Evolutionary conservation across 1,284 basidiomycete genomes (phyloP), one percentile per base, ranked within the genome.

Genomic region (Austroboletus novae-zelandiae): DNA sequence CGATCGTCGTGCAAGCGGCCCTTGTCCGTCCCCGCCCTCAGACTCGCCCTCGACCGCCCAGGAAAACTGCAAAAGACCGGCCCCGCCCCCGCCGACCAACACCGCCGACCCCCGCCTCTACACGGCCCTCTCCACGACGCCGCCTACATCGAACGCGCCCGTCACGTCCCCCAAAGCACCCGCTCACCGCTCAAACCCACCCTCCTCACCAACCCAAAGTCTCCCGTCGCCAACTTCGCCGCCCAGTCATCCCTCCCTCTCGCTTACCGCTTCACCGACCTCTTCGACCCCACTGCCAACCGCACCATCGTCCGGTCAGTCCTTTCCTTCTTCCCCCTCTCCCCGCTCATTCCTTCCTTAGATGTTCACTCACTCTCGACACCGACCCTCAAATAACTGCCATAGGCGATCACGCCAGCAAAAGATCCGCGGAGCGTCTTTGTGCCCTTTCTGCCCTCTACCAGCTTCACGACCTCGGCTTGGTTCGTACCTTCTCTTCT

Each of bases 371-470:
- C 14, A 62, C 61, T 7, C 56, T 85, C 5, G 68, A 74, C 31
- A 69, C 73, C 25, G 74, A 74, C 10, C 68, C 75, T 0, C 68
- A 69, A 13, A 60, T 87, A 27, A 61, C 75, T 46, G 84, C 75
- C 15, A 60, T 77, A 63, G 94, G 75, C 3, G 94, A 98, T 65
- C 74, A 77, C 47, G n/a, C 71, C 1, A 73, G 69, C 9, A 83
- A 77, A 62, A 89, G 86, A 59, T 80, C 86, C 30, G 88, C 94
- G 2, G 84, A 91, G 61, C 81, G 80, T 62, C 71, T 93, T 5
- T 91, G 91, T 4, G 85, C 87, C 0, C 69, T 93, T 14, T 84
- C 84, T 46, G 85, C 83, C 6, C 68, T 87, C 41, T 78, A 88
- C 59, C 88, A 94, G 62, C 65, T 94, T 11, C 74, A 84, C 41